These are phyloP conservation scores for Neurospora intermedia DNA, from an alignment of 495 filamentous ascomycete genomes.

Conservation along the genomic window DNA sequence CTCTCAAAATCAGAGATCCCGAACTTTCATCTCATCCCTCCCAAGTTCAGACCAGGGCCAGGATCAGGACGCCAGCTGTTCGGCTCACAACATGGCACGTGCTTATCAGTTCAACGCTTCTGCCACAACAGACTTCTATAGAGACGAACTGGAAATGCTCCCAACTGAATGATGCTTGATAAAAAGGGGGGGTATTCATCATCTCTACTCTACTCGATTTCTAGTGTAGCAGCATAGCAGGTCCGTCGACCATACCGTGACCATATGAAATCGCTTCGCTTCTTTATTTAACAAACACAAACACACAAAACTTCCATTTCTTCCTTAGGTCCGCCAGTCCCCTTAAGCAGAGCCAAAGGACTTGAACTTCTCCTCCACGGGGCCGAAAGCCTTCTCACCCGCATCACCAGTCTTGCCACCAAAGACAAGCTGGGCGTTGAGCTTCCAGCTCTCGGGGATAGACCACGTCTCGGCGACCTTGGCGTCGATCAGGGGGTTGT, in stretches of 20 bases:
- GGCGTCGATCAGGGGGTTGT: slow-evolving; percentile 55
- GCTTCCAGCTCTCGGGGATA: slow-evolving; percentile 47
- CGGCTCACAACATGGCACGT: neutral
- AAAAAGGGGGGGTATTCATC: neutral
- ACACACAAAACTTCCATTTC: neutral
- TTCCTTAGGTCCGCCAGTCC: neutral
- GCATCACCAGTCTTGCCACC: slow-evolving; percentile 41
- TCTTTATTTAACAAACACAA: neutral
- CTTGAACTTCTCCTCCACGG: slow-evolving; percentile 46
- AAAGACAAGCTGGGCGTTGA: slow-evolving; percentile 52
- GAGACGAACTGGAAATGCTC: neutral
- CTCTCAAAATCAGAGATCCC: neutral
- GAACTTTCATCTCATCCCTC: neutral
- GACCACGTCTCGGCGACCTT: slow-evolving; percentile 48
- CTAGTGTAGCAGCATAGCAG: neutral
- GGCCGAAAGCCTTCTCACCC: slow-evolving; percentile 43
- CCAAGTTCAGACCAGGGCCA: neutral
- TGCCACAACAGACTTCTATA: neutral
- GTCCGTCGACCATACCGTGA: no score
- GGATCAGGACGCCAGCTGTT: neutral
- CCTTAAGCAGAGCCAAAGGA: slow-evolving; percentile 28
- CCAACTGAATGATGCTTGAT: neutral
- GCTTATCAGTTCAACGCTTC: neutral
- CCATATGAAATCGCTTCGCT: neutral
- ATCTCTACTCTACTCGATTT: neutral